phyloP scores from a whole-genome alignment of 2,329 filamentous ascomycete species.

The Botrytis aclada region DNA sequence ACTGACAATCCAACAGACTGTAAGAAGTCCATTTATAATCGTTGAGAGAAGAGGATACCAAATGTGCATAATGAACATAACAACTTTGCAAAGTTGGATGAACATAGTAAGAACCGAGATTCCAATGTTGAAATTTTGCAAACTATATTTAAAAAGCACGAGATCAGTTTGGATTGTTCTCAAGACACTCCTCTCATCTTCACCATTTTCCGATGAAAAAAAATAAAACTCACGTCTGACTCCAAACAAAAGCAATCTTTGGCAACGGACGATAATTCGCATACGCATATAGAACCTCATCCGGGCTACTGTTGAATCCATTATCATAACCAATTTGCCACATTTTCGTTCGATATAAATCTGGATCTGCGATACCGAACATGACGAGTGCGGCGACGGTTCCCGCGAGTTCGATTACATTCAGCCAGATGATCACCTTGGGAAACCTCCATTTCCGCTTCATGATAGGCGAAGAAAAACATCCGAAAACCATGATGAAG shows the following conservation, averaged over 20 bases:
- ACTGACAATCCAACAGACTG: constrained; percentile 62
- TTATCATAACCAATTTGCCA: constrained; percentile 71
- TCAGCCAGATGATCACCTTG: constrained; percentile 49
- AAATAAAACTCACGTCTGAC: constrained; percentile 56
- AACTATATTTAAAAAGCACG: constrained; percentile 44
- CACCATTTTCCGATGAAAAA: background rate
- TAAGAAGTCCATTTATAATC: constrained; percentile 54
- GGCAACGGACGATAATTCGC: constrained; percentile 66
- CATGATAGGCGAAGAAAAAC: constrained; percentile 15
- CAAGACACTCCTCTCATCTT: background rate
- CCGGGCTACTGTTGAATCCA: constrained; percentile 72
- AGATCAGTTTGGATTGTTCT: constrained; percentile 20
- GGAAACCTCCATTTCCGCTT: constrained; percentile 46
- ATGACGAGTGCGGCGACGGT: constrained; percentile 65
- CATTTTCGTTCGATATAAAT: constrained; percentile 67
- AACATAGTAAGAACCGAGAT: constrained; percentile 75
- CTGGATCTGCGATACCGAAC: constrained; percentile 69
- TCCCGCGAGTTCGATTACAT: constrained; percentile 63
- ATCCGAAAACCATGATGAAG: constrained; percentile 12
- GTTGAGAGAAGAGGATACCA: constrained; percentile 65
- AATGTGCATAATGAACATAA: constrained; percentile 66
- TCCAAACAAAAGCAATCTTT: constrained; percentile 68
- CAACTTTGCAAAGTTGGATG: constrained; percentile 67
- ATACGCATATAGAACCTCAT: constrained; percentile 66
- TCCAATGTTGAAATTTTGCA: constrained; percentile 73